phyloP scores from a whole-genome alignment of 495 filamentous ascomycete genomes.

The Penicillium roqueforti region DNA sequence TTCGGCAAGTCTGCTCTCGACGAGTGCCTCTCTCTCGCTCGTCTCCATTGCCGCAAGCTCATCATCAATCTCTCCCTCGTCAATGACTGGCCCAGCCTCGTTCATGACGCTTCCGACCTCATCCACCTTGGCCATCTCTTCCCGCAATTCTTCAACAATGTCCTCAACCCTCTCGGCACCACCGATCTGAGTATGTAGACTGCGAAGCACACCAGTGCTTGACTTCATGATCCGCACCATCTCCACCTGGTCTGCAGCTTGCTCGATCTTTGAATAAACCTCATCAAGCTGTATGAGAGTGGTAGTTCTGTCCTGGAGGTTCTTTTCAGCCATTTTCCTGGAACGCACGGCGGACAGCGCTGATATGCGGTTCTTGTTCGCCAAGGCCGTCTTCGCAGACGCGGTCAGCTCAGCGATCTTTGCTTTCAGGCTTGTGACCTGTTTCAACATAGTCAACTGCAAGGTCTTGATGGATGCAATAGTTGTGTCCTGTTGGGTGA shows the following conservation, averaged over 20 bases:
- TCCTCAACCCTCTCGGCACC: constrained; percentile 71
- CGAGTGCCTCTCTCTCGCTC: constrained; percentile 54
- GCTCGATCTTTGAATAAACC: constrained; percentile 73
- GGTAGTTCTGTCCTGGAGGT: constrained; percentile 61
- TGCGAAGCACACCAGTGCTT: constrained; percentile 63
- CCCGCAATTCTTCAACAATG: constrained; percentile 66
- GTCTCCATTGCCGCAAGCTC: constrained; percentile 76
- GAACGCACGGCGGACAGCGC: constrained; percentile 75
- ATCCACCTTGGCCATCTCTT: constrained; percentile 78
- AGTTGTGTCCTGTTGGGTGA: constrained; percentile 71
- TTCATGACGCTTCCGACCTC: constrained; percentile 75
- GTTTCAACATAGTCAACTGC: constrained; percentile 55
- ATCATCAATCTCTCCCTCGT: constrained; percentile 83
- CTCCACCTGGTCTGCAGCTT: constrained; percentile 77
- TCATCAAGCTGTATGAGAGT: constrained; percentile 78
- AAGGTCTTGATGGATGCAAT: constrained; percentile 74
- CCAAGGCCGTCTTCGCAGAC: constrained; percentile 64
- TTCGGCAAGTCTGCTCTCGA: constrained; percentile 42
- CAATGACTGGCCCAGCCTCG: constrained; percentile 57
- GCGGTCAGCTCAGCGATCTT: constrained; percentile 47
- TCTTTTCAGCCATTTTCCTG: constrained; percentile 74
- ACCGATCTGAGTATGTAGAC: constrained; percentile 72
- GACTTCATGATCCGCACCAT: constrained; percentile 77
- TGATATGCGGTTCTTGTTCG: constrained; percentile 62
- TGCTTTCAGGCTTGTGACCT: constrained; percentile 56